Percentiles rank a stretch among this genome's conserved stretches.
These are phyloP conservation scores for Ephemerocybe angulata DNA, from an alignment of 768 basidiomycete genomes.

Conservation along the genomic window DNA sequence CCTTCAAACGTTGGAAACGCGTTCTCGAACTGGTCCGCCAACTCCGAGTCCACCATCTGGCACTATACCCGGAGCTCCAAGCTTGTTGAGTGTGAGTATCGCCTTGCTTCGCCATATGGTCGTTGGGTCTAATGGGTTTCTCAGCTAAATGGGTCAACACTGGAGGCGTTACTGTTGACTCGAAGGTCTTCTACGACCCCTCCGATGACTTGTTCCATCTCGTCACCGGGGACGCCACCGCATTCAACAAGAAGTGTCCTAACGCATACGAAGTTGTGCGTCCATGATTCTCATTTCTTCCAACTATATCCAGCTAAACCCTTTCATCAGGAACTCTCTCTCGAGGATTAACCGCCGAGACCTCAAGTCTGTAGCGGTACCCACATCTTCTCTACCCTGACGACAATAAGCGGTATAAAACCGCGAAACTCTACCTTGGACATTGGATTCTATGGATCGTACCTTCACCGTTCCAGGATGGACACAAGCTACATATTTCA, in stretches of 20 bases:
- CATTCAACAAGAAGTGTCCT: conserved; percentile 1
- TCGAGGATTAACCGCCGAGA: neutral
- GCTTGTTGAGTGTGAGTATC: conserved; percentile 1
- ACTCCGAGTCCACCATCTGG: conserved; percentile 10
- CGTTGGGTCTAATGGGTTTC: neutral
- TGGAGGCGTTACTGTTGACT: conserved; percentile 2
- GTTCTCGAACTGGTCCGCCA: conserved; percentile 6
- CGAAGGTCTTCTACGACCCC: conserved; percentile 8
- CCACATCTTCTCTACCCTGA: neutral
- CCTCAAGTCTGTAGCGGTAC: too few relatives aligned
- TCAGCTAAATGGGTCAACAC: conserved; percentile 11
- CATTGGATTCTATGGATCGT: neutral
- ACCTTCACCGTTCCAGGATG: neutral
- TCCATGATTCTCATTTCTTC: neutral
- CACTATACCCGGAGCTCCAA: neutral
- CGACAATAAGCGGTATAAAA: neutral
- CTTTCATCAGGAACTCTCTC: neutral
- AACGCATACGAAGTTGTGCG: conserved; percentile 9
- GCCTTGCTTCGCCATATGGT: neutral
- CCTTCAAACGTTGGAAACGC: conserved; percentile 11
- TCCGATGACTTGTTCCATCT: conserved; percentile 10
- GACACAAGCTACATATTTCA: neutral
- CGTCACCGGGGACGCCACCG: conserved; percentile 4
- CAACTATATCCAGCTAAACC: neutral
- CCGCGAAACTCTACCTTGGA: neutral